phyloP scores from a whole-genome alignment of 1,139 yeast species.

The Saccharomycopsis phalli region DNA sequence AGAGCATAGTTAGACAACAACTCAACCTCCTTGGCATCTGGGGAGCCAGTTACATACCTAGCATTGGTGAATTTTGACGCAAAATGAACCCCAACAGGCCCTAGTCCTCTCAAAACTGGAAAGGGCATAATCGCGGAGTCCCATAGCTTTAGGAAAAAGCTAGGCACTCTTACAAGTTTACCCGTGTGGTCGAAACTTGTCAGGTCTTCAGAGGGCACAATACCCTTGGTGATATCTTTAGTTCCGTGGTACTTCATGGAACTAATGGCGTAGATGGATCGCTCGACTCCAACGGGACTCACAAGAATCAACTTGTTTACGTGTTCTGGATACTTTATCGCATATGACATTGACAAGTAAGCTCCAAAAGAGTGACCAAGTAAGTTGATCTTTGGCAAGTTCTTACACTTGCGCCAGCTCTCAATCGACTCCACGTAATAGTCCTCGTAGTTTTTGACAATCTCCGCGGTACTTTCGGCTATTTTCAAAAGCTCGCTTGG shows the following conservation, averaged over 20 bases:
- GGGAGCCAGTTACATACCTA: slow-evolving; percentile 10
- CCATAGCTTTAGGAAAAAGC: slow-evolving; percentile 12
- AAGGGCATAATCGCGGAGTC: slow-evolving; percentile 16
- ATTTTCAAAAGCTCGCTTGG: slow-evolving; percentile 24
- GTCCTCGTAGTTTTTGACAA: slow-evolving; percentile 49
- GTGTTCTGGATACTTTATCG: slow-evolving; percentile 59
- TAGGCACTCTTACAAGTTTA: slow-evolving; percentile 1
- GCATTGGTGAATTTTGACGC: slow-evolving; percentile 12
- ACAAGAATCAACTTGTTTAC: slow-evolving; percentile 62
- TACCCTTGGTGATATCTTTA: slow-evolving; percentile 4
- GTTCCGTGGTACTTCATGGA: slow-evolving; percentile 10
- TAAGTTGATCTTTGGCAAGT: slow-evolving; percentile 52
- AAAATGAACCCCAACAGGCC: slow-evolving; percentile 18
- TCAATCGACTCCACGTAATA: slow-evolving; percentile 81
- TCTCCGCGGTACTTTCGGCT: slow-evolving; percentile 33
- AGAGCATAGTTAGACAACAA: slow-evolving; percentile 12
- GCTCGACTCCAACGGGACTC: slow-evolving; percentile 88
- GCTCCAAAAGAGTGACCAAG: slow-evolving; percentile 96
- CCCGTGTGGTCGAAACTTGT: slow-evolving; percentile 10
- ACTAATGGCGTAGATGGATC: slow-evolving; percentile 50
- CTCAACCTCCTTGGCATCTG: slow-evolving; percentile 9
- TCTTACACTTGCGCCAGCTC: slow-evolving; percentile 60
- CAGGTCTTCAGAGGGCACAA: slow-evolving; percentile 35
- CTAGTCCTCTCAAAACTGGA: slow-evolving; percentile 12
- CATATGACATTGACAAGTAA: slow-evolving; percentile 70